Conservation (phyloP, 345 rosid species). For the Eucalyptus brandiana region DNA sequence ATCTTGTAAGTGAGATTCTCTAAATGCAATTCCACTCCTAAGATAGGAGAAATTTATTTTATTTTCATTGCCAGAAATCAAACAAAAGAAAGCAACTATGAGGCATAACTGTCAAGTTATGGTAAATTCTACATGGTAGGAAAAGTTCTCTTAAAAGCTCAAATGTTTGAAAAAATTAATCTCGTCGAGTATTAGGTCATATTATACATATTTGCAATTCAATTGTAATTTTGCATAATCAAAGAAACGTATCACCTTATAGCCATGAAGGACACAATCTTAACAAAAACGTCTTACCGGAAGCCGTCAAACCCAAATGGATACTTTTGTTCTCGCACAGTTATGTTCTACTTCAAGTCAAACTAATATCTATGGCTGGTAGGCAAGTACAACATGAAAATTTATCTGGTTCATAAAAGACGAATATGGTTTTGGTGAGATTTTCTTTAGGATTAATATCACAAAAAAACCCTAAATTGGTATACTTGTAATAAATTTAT, state of each 20-base stretch:
- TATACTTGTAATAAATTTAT: no score
- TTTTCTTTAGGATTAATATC: neutral
- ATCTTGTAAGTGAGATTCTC: no score
- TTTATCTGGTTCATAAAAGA: neutral
- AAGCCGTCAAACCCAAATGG: neutral
- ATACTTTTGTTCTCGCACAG: neutral
- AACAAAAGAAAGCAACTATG: neutral
- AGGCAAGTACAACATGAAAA: neutral
- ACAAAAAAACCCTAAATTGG: no score
- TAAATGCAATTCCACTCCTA: no score
- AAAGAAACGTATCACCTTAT: neutral
- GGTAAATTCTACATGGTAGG: neutral
- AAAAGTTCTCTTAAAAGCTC: no score
- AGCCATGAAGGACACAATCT: neutral
- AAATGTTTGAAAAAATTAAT: no score
- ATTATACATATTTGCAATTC: no score
- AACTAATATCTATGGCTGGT: neutral
- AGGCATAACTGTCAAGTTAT: neutral
- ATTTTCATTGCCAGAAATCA: neutral
- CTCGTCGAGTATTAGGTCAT: no score
- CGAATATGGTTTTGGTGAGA: neutral
- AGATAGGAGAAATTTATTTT: neutral
- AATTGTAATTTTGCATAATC: neutral
- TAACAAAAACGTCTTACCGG: neutral
- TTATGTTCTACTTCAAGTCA: neutral